Evolutionary conservation across 768 basidiomycete species (phyloP), one percentile per base, ranked within the genome.

Genomic region (Hericium erinaceus): DNA sequence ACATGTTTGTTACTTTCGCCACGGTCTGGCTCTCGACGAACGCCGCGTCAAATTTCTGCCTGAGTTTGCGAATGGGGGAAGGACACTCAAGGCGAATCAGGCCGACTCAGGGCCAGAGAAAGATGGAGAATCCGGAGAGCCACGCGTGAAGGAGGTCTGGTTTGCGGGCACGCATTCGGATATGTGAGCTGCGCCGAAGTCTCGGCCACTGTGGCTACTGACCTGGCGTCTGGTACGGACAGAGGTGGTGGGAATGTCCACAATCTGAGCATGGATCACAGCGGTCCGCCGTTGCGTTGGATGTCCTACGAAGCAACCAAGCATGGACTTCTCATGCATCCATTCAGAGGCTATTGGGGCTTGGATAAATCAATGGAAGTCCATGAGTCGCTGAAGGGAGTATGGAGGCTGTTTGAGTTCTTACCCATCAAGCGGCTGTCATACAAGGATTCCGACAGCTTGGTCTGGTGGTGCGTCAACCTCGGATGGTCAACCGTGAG

Each of bases 1-100:
- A 38, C 70, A 75, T 52, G 66, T 77, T 8, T 68, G 57, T n/a
- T 33, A 39, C 48, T 78, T 79, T 56, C 72, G 77, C 7, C 77
- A 79, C 62, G 77, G 75, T 0, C 65, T 79, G 4, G 77, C 78
- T 0, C 65, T 79, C 26, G 77, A 79, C 57, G 78, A 79, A 49
- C 66, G 71, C 24, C 71, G 78, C 6, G 76, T 78, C 44, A 79
- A 77, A 52, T 79, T 77, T 58, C 58, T 75, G 2, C 78, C 78
- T 0, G 76, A 78, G 24, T 58, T 54, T n/a, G 33, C 33, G 18
- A 39, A 40, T 39, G 52, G 52, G 15, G 39, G 52, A 24, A 33
- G 15, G 9, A 26, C 49, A 1, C 3, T 24, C 2, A 51, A 51
- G 28, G 26, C 16, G 24, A 33, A 24, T 18, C 40, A 22, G 15